A percentile compares a stretch with the other conserved stretches of the same genome.
Evolutionary conservation across 2,329 filamentous ascomycete species (phyloP).

Genomic region (Coleophoma eucalyptorum): DNA sequence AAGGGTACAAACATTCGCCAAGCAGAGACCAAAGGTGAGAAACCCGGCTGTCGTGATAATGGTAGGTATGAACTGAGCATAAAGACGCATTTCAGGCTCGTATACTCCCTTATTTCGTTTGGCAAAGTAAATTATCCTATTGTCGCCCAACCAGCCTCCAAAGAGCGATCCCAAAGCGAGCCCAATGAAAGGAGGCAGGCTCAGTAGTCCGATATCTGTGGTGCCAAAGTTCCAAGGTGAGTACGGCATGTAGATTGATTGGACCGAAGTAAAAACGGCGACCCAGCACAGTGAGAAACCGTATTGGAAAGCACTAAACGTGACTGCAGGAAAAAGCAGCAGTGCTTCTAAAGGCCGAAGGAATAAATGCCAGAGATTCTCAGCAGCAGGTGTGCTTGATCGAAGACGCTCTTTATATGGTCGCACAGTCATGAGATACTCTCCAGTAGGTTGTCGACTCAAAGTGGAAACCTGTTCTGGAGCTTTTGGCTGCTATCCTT

Average conservation of each 20-base stretch:
- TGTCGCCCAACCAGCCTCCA: not conserved
- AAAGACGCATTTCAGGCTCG: not conserved
- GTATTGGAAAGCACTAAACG: not conserved
- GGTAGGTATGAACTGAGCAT: not conserved
- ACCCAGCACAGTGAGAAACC: not conserved
- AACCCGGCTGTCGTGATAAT: not conserved
- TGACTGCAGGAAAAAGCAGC: not conserved
- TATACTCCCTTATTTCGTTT: not conserved
- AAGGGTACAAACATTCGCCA: no score
- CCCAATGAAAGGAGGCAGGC: constrained; percentile 26
- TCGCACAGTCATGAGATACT: no score
- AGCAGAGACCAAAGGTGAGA: not conserved
- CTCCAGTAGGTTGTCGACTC: no score
- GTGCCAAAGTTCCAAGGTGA: constrained; percentile 14
- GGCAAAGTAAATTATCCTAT: not conserved
- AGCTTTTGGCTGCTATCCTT: no score
- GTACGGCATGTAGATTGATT: not conserved
- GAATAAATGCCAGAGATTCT: not conserved
- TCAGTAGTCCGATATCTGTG: constrained; percentile 19
- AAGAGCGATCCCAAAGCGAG: constrained; percentile 30
- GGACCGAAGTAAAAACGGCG: not conserved
- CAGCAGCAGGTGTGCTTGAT: not conserved
- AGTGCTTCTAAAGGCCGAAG: not conserved
- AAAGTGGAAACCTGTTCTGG: no score
- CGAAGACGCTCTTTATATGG: not conserved